Percentiles rank a stretch among this genome's conserved stretches.
phyloP scores from a whole-genome alignment of 2,329 filamentous ascomycete genomes.

The Trichophyton verrucosum region DNA sequence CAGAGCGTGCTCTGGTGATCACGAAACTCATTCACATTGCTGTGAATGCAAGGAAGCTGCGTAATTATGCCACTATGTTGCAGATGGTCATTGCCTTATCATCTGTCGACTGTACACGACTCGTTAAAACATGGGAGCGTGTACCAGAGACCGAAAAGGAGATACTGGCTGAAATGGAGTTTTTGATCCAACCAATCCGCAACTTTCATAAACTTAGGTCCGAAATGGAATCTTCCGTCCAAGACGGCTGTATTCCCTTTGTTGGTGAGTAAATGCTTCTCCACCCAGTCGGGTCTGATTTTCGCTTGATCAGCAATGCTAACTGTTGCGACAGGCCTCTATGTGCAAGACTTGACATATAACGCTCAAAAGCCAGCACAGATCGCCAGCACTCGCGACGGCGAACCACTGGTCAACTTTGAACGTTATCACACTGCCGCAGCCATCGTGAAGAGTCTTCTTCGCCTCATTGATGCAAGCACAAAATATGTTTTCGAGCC shows the following conservation, averaged over 20 bases:
- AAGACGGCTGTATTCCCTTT: conserved; percentile 54
- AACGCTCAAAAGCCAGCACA: conserved; percentile 54
- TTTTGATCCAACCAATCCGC: conserved; percentile 48
- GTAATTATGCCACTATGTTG: conserved; percentile 55
- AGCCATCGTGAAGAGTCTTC: conserved; percentile 50
- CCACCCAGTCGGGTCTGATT: neutral
- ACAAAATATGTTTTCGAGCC: conserved; percentile 49
- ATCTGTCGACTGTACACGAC: conserved; percentile 45
- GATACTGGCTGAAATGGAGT: conserved; percentile 47
- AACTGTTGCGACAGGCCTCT: conserved; percentile 36
- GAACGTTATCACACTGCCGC: conserved; percentile 55
- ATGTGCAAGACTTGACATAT: conserved; percentile 55
- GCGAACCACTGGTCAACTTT: conserved; percentile 52
- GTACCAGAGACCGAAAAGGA: conserved; percentile 43
- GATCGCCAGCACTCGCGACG: conserved; percentile 35
- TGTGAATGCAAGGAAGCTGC: conserved; percentile 43
- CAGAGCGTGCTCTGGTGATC: conserved; percentile 49
- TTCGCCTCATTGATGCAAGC: conserved; percentile 52
- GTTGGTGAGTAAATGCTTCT: conserved; percentile 36
- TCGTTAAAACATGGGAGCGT: conserved; percentile 47
- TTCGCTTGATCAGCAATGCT: neutral
- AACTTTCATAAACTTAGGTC: conserved; percentile 51
- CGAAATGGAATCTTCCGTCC: conserved; percentile 51
- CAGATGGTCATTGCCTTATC: conserved; percentile 52
- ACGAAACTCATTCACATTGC: conserved; percentile 54